Evolutionary conservation across 768 basidiomycete species (phyloP), one percentile per base, ranked within the genome.

Genomic region (Serendipita vermifera): DNA sequence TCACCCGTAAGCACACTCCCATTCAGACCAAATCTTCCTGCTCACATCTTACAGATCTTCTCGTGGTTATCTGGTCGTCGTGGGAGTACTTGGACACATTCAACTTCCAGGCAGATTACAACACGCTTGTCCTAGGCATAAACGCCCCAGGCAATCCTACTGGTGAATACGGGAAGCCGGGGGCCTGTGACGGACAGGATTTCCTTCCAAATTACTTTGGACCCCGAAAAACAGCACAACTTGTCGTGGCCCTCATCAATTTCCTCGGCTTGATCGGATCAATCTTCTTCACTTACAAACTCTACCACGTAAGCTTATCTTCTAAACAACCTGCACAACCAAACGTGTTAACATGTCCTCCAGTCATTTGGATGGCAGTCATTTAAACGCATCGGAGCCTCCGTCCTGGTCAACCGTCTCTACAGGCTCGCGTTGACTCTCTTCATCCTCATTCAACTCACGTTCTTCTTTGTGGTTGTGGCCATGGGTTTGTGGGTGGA

Each of bases 301-400:
- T 90, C 27, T 73, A 83, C 62, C 85, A 83, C 76, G 86, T 86
- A 55, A 22, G 59, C 20, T 62, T 61, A 38, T 29, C 29, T 48
- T 51, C 33, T 55, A 31, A 39, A n/a, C n/a, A n/a, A n/a, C n/a
- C n/a, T n/a, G n/a, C n/a, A n/a, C n/a, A n/a, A n/a, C n/a, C n/a
- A n/a, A n/a, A n/a, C 55, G 29, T 3, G 31, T 6, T 22, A 13
- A 26, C 38, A 11, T 29, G 41, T 14, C 2, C 33, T 24, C 9
- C 54, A 85, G 83, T 64, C 74, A 14, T 89, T 85, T 65, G 84
- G 86, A 39, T 90, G 86, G 86, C 83, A 86, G 67, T 89, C 86
- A 0, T 90, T 88, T 76, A 87, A 87, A 67, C 82, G 85, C 56
- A 79, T 88, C 53, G 86, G 87, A 33, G 85, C 87, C 11, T 85